Evolutionary conservation across 352 stramenopile species (phyloP), one percentile per base, ranked within the genome.

Genomic region (Globisporangium cederbergense): DNA sequence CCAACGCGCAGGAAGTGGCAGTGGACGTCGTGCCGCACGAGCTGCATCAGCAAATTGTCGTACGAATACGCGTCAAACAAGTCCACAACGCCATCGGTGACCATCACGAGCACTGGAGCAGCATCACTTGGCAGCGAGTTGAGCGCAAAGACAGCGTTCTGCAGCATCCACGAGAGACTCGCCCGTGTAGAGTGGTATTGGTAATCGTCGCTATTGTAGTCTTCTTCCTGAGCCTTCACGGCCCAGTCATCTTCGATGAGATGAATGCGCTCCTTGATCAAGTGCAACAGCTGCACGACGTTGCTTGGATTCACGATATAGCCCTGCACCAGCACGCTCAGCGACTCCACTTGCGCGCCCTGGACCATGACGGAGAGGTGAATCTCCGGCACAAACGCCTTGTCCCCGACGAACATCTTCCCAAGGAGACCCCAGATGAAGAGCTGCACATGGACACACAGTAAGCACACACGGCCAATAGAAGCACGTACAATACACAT

Each of bases 201-300:
- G 63, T 54, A 40, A 50, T 62, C 36, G 71, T 70, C 53, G n/a
- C 36, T 43, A 18, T 36, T 40, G 20, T 25, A 62, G n/a, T 50
- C 45, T 3, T 72, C 70, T 43, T 78, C 58, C 36, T 80, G 76
- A 0, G 77, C 74, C 55, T 73, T 73, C 18, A 49, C 60, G 0
- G 86, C 86, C 86, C 88, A 95, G 51, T 94, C 75, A 45, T 96
- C 84, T 65, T 96, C 88, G 46, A 96, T 87, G 0, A 94, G 69
- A 42, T 85, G 74, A 45, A 96, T 79, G 13, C 87, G 76, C 38
- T 95, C 72, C 22, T 83, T 86, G 18, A 96, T 74, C 6, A 95
- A 68, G 55, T 80, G 68, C 13, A 96, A 68, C 49, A 96, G 78
- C 3, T 58, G 57, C 1, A 73, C 62, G 9, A 75, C 77, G 60